Evolutionary conservation across 495 filamentous ascomycete genomes (phyloP).

Genomic region (Entonaema liquescens): DNA sequence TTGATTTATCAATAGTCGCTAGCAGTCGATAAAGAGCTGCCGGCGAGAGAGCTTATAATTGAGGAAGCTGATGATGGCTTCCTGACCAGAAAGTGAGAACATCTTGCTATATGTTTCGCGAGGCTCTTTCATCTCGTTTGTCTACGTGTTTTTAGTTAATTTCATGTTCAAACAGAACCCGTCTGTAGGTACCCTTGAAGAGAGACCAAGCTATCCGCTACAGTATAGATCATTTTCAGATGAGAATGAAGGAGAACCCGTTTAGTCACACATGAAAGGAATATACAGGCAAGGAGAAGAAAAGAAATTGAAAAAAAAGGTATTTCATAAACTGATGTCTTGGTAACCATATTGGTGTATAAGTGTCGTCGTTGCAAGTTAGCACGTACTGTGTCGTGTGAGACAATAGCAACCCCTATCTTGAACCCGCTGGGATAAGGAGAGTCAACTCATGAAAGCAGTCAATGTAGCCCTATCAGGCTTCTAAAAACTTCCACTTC

Average conservation of each 20-base stretch:
- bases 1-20: not conserved
- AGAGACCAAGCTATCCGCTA: not conserved
- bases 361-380: not conserved
- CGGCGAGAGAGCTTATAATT: not conserved
- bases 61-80: not conserved
- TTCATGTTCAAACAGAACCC: constrained; percentile 1
- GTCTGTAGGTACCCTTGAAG: constrained; percentile 11
- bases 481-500: not conserved
- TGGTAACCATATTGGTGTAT: not conserved
- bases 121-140: constrained; percentile 9
- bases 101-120: not conserved
- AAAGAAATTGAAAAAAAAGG: not conserved
- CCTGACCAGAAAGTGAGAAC: not conserved
- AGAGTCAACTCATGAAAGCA: not conserved
- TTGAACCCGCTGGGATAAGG: not conserved
- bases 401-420: not conserved
- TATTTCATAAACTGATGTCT: not conserved
- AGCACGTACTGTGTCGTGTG: not conserved
- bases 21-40: not conserved
- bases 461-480: not conserved
- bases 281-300: not conserved
- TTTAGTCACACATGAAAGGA: not conserved
- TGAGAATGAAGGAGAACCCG: not conserved
- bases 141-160: not conserved
- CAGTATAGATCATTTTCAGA: not conserved